Evolutionary conservation across 768 basidiomycete genomes (phyloP).

Genomic region (Piloderma croceum): DNA sequence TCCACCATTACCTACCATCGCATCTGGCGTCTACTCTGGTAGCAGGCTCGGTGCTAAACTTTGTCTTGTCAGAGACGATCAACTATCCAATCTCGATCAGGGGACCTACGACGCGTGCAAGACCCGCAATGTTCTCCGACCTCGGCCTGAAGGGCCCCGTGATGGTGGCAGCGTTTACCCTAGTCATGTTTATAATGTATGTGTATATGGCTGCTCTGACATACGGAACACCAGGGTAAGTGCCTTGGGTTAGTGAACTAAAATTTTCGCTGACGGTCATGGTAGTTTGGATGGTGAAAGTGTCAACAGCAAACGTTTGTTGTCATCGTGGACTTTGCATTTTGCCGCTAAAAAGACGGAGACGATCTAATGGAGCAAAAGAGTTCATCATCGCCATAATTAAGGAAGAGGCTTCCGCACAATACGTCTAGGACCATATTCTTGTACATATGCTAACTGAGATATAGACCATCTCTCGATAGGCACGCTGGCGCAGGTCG

Average conservation of each 20-base stretch:
- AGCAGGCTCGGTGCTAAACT: slow-evolving; percentile 88
- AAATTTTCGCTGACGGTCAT: slow-evolving; percentile 9
- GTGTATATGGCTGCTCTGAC: slow-evolving; percentile 84
- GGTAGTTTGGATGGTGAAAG: slow-evolving; percentile 74
- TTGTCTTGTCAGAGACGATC: slow-evolving; percentile 82
- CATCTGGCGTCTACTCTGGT: slow-evolving; percentile 90
- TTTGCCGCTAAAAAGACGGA: slow-evolving; percentile 75
- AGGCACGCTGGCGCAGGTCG: too few species aligned
- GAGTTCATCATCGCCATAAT: too few species aligned
- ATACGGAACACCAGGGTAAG: slow-evolving; percentile 94
- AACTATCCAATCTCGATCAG: slow-evolving; percentile 83
- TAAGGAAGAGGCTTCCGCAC: too few species aligned
- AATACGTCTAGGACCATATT: too few species aligned
- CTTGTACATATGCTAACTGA: too few species aligned
- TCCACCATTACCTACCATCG: slow-evolving; percentile 97
- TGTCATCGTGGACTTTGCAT: slow-evolving; percentile 92
- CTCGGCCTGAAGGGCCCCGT: slow-evolving; percentile 73
- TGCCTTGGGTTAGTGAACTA: slow-evolving; percentile 12
- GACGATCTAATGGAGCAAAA: too few species aligned
- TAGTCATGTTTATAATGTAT: slow-evolving; percentile 61
- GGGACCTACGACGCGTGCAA: slow-evolving; percentile 59
- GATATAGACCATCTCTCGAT: too few species aligned
- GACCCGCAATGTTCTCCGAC: slow-evolving; percentile 54
- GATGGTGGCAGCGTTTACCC: slow-evolving; percentile 49
- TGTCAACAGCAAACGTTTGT: slow-evolving; percentile 77